Evolutionary conservation across 495 filamentous ascomycete genomes (phyloP).

Genomic region (Cladorrhinum samala): DNA sequence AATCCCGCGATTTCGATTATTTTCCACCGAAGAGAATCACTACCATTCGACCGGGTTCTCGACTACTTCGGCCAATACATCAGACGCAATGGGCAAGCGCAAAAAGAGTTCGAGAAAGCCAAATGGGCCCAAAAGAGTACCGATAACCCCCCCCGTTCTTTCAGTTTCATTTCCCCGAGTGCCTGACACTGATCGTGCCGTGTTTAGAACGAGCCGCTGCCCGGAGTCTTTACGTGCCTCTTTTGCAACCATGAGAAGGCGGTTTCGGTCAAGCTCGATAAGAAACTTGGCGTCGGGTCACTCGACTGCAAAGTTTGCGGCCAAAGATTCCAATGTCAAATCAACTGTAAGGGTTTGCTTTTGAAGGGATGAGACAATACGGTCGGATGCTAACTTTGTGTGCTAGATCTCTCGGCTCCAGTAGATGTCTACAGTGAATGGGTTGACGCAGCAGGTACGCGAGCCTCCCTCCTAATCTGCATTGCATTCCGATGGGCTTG

Average conservation of each 20-base stretch:
- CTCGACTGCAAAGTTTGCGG: conserved; percentile 90
- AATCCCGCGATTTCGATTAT: background rate
- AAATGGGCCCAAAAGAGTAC: conserved; percentile 75
- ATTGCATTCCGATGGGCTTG: no score
- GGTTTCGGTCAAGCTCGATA: conserved; percentile 81
- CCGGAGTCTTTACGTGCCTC: conserved; percentile 85
- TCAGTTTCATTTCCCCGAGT: background rate
- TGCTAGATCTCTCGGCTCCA: conserved; percentile 71
- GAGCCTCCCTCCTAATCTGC: conserved; percentile 12
- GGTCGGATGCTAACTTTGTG: background rate
- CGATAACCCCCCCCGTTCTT: background rate
- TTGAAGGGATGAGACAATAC: no score
- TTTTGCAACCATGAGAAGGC: conserved; percentile 98
- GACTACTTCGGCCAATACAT: background rate
- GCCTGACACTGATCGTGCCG: background rate
- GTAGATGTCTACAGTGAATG: conserved; percentile 98
- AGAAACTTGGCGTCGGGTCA: conserved; percentile 77
- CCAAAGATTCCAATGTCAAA: conserved; percentile 82
- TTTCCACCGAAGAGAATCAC: background rate
- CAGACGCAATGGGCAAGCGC: conserved; percentile 65
- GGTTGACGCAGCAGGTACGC: conserved; percentile 90
- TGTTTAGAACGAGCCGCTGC: conserved; percentile 84
- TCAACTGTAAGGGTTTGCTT: conserved; percentile 67
- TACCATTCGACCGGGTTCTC: background rate
- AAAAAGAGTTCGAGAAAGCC: conserved; percentile 90